A percentile compares a stretch with the other conserved stretches of the same genome.
Conservation (phyloP, 2,329 filamentous ascomycete species). For the Alternaria sp. region DNA sequence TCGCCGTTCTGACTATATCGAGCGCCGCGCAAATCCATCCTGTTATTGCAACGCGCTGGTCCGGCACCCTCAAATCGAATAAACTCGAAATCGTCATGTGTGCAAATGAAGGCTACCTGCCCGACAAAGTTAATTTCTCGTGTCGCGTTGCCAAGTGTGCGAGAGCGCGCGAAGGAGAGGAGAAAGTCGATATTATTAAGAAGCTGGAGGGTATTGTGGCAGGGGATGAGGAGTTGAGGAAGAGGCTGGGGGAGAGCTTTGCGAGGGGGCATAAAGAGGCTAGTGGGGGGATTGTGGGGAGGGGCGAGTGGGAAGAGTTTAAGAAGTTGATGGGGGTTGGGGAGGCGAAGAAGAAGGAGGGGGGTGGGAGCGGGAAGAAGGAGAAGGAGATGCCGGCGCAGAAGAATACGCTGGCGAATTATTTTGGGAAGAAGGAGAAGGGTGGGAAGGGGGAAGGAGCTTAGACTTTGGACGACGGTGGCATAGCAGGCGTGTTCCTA, state of each 20-base stretch:
- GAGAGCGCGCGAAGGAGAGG: constrained; percentile 53
- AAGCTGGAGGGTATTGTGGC: constrained; percentile 60
- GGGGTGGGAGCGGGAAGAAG: constrained; percentile 33
- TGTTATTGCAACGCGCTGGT: constrained; percentile 71
- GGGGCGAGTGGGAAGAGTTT: constrained; percentile 69
- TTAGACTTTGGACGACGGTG: background rate
- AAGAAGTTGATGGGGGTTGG: constrained; percentile 65
- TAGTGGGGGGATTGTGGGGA: constrained; percentile 68
- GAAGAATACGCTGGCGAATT: constrained; percentile 44
- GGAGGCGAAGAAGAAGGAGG: constrained; percentile 53
- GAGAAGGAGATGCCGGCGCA: constrained; percentile 29
- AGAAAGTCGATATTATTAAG: constrained; percentile 69
- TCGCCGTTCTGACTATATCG: constrained; percentile 68
- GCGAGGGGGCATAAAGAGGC: constrained; percentile 72
- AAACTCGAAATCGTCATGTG: constrained; percentile 69
- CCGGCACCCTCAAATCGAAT: constrained; percentile 64
- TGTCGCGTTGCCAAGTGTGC: constrained; percentile 68
- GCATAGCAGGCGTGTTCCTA: too few relatives aligned
- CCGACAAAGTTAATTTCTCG: constrained; percentile 70
- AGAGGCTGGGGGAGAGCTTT: constrained; percentile 67
- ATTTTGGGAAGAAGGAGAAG: constrained; percentile 32
- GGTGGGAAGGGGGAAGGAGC: background rate
- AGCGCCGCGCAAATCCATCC: constrained; percentile 69
- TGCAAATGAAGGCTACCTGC: constrained; percentile 70
- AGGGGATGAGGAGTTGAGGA: constrained; percentile 45